Evolutionary conservation across 176 grass and related monocot genomes (phyloP).

Genomic region (Cenchrus purpureus): DNA sequence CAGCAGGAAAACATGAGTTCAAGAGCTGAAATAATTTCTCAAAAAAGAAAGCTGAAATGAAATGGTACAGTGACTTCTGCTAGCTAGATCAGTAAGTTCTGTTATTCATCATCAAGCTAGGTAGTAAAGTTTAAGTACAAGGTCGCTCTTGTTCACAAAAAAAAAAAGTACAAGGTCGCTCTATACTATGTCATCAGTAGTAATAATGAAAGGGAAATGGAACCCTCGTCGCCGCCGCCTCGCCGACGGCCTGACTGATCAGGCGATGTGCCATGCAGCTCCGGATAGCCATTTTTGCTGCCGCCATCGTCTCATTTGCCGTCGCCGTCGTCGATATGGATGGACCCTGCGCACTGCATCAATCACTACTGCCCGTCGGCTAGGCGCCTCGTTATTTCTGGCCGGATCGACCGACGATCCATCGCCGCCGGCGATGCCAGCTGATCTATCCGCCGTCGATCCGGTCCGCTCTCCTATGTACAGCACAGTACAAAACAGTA

Average conservation of each 20-base stretch:
- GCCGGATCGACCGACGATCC: not conserved
- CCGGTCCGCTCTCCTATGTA: not conserved
- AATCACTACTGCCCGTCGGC: not conserved
- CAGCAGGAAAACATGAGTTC: not conserved
- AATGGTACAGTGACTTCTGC: not conserved
- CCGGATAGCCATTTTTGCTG: not conserved
- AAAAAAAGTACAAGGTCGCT: not conserved
- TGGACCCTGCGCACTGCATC: not conserved
- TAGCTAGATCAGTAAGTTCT: not conserved
- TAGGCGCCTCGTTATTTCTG: not conserved
- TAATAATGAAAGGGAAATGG: not conserved
- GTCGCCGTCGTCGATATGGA: not conserved
- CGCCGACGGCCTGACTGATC: not conserved
- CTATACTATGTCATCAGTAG: not conserved
- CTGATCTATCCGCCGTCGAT: not conserved
- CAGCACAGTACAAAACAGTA: not conserved
- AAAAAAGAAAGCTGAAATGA: not conserved
- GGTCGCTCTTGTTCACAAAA: not conserved
- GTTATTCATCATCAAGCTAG: constrained; percentile 22
- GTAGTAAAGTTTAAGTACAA: not conserved
- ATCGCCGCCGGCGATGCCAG: not conserved
- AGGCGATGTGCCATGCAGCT: not conserved
- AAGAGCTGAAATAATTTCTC: not conserved
- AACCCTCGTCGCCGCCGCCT: not conserved
- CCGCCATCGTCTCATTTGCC: not conserved